Percentiles rank a stretch among this genome's conserved stretches.
Conservation (phyloP, 192 early-diverging fungal species). For the Dissophora globulifera region DNA sequence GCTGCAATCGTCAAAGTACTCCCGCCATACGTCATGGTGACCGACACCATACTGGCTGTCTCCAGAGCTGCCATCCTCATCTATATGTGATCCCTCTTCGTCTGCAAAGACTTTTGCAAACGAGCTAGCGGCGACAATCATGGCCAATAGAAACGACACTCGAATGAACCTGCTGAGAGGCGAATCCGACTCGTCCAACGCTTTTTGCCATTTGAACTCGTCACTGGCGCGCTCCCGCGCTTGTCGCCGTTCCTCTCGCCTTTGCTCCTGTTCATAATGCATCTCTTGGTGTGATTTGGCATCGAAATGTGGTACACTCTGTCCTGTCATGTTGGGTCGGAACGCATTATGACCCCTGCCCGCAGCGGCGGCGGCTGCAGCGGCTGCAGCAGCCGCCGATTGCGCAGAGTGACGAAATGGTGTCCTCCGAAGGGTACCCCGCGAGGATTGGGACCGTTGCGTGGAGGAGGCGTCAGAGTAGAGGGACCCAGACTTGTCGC, state of each 20-base stretch:
- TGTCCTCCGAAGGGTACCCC: conserved; percentile 30
- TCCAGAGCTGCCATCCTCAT: not conserved
- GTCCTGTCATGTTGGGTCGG: not conserved
- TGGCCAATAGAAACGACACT: conserved; percentile 14
- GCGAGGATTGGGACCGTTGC: conserved; percentile 4
- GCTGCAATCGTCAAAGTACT: too few species aligned
- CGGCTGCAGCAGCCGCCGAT: conserved; percentile 36
- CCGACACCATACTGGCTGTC: not conserved
- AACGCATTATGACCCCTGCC: conserved; percentile 12
- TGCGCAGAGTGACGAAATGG: conserved; percentile 47
- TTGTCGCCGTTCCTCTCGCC: conserved; percentile 29
- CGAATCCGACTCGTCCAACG: conserved; percentile 23
- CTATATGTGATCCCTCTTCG: conserved; percentile 10
- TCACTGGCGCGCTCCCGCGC: conserved; percentile 17
- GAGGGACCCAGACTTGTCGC: conserved; percentile 17
- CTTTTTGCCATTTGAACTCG: conserved; percentile 6
- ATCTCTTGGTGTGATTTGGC: conserved; percentile 50
- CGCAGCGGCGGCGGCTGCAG: conserved; percentile 22
- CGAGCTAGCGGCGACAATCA: conserved; percentile 9
- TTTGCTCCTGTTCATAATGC: conserved; percentile 42
- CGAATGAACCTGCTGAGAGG: conserved; percentile 3
- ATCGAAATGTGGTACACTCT: conserved; percentile 28
- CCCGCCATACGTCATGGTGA: too few species aligned
- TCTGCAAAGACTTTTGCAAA: conserved; percentile 35
- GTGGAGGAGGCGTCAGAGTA: conserved; percentile 18